phyloP scores from a whole-genome alignment of 176 grass and related monocot genomes.

The Triticum aestivum region IWGSC_CS_RefSeq_v2.1 NC_057797.1:212613298-212613797 shows the following conservation, averaged over 20 bases:
- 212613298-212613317: conserved; percentile 91
- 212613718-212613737: conserved; percentile 4
- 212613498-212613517: not conserved
- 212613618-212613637: conserved; percentile 11
- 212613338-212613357: conserved; percentile 97
- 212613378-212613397: conserved; percentile 87
- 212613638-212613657: conserved; percentile 16
- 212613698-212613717: conserved; percentile 26
- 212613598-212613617: conserved; percentile 1
- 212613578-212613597: not conserved
- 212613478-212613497: not conserved
- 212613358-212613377: conserved; percentile 95
- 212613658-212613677: conserved; percentile 33
- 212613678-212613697: not conserved
- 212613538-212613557: conserved; percentile 1
- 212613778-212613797: conserved; percentile 51
- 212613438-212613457: conserved; percentile 96
- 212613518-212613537: conserved; percentile 3
- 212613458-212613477: conserved; percentile 33
- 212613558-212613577: conserved; percentile 42
- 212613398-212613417: conserved; percentile 88
- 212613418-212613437: conserved; percentile 84
- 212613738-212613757: not conserved
- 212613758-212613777: conserved; percentile 36
- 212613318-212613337: conserved; percentile 88